phyloP scores from a whole-genome alignment of 306 rosid species.

The Casuarina equisetifolia region DNA sequence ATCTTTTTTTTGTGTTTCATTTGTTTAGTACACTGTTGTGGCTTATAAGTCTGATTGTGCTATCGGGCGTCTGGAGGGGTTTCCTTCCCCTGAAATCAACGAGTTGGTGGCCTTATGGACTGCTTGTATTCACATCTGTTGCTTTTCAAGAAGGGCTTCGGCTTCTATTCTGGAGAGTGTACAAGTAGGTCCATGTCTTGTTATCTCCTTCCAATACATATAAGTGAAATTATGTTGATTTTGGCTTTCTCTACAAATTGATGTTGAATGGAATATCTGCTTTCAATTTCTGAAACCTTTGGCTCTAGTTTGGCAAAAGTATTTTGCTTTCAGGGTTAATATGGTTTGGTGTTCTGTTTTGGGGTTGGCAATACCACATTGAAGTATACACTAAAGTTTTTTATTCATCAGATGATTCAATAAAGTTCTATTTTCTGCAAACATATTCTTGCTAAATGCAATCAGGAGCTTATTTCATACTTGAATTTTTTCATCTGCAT shows the following conservation, averaged over 20 bases:
- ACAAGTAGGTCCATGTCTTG: conserved; percentile 46
- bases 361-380: neutral
- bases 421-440: neutral
- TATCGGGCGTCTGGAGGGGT: conserved; percentile 84
- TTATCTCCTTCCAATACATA: neutral
- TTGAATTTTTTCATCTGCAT: neutral
- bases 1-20: conserved; percentile 1
- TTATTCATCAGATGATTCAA: neutral
- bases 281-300: neutral
- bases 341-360: neutral
- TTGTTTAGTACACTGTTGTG: conserved; percentile 69
- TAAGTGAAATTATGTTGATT: neutral
- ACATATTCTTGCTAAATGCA: neutral
- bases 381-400: neutral
- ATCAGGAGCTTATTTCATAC: neutral
- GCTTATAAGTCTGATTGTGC: conserved; percentile 80
- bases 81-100: conserved; percentile 67
- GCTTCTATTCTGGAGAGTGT: conserved; percentile 73
- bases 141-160: conserved; percentile 91
- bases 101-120: conserved; percentile 70
- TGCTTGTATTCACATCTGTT: conserved; percentile 70
- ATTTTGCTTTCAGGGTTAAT: neutral
- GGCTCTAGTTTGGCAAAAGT: neutral
- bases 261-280: neutral
- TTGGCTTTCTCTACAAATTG: no score